Conservation (phyloP, 306 rosid genomes). For the Arachis hypogaea region DNA sequence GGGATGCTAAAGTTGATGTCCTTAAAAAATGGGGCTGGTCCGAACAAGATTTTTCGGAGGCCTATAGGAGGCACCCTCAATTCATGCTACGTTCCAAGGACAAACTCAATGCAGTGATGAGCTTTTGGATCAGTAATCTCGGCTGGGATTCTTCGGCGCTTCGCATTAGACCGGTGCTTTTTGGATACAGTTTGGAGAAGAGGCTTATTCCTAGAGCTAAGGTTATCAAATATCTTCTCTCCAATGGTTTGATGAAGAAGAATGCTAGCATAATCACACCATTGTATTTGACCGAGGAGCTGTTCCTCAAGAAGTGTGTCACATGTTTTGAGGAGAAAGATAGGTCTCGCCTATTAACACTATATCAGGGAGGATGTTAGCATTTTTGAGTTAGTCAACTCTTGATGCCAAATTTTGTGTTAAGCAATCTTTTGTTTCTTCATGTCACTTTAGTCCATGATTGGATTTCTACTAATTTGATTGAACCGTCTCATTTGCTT, state of each 20-base stretch:
- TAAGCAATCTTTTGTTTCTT: not conserved
- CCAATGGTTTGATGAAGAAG: constrained; percentile 47
- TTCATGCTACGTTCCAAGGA: constrained; percentile 41
- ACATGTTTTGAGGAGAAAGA: constrained; percentile 12
- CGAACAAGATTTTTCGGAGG: constrained; percentile 41
- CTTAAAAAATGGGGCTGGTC: constrained; percentile 62
- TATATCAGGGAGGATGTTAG: constrained; percentile 20
- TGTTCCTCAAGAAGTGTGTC: constrained; percentile 43
- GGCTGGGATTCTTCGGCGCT: constrained; percentile 38
- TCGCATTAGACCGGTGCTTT: not conserved
- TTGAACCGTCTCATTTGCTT: constrained; percentile 1
- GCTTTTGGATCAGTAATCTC: constrained; percentile 41
- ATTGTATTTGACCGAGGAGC: not conserved
- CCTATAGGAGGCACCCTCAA: constrained; percentile 43
- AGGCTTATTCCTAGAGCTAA: constrained; percentile 51
- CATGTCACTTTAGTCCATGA: not conserved
- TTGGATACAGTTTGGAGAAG: constrained; percentile 46
- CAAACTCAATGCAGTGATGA: constrained; percentile 49
- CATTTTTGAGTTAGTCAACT: not conserved
- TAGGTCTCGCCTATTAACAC: constrained; percentile 16
- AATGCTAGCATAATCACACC: constrained; percentile 21
- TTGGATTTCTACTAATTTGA: constrained; percentile 4
- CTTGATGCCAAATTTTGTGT: not conserved
- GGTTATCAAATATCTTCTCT: constrained; percentile 37
- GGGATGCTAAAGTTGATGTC: constrained; percentile 48